phyloP scores from a whole-genome alignment of 75 land plant species.

The Selaginella tamariscina region DNA sequence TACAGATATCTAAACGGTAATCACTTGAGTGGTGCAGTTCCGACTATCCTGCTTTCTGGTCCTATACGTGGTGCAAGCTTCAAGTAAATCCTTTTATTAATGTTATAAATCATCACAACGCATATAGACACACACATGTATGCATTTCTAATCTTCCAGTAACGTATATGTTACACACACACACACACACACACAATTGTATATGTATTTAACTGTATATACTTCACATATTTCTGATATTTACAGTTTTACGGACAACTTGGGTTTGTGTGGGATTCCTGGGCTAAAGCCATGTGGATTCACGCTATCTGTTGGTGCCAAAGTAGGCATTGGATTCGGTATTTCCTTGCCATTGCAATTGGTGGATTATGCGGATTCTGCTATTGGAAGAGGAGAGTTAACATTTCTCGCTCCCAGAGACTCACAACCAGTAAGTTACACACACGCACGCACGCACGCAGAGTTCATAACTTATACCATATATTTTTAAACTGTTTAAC shows the following conservation, averaged over 20 bases:
- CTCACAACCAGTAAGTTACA: conserved; percentile 41
- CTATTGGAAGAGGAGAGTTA: conserved; percentile 68
- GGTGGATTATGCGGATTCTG: conserved; percentile 27
- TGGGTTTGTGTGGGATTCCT: conserved; percentile 84
- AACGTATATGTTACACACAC: neutral
- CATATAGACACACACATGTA: neutral
- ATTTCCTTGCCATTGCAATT: conserved; percentile 20
- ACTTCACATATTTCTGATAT: conserved; percentile 10
- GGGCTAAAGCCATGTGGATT: conserved; percentile 58
- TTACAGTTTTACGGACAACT: conserved; percentile 73
- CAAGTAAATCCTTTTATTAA: conserved; percentile 50
- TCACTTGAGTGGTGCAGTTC: conserved; percentile 70
- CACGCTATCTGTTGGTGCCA: conserved; percentile 41
- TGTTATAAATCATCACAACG: neutral
- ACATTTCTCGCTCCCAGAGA: conserved; percentile 67
- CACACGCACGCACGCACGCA: too few species aligned
- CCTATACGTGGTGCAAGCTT: conserved; percentile 86
- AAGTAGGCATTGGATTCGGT: conserved; percentile 52
- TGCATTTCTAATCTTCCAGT: neutral
- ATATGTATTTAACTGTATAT: too few species aligned
- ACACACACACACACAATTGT: neutral
- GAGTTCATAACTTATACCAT: too few species aligned
- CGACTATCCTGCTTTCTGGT: conserved; percentile 56
- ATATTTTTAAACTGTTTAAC: too few species aligned
- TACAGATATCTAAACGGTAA: conserved; percentile 82